Evolutionary conservation across 345 rosid species (phyloP).

Genomic region (Corchorus capsularis): DNA sequence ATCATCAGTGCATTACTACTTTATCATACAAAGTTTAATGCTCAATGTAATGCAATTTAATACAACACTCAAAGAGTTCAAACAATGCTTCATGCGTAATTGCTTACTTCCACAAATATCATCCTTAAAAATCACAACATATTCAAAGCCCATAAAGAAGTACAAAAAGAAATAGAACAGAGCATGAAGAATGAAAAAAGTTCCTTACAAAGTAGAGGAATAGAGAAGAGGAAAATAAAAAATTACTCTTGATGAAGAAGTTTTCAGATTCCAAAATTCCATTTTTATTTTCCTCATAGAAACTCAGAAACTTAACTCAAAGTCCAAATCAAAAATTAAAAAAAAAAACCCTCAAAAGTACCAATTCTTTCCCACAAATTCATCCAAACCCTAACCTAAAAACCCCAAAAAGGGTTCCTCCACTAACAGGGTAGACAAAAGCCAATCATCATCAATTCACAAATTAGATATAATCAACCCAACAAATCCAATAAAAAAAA

Average conservation of each 20-base stretch:
- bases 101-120: neutral
- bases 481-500: neutral
- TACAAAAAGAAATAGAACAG: neutral
- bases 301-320: neutral
- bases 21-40: neutral
- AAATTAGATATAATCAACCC: conserved; percentile 4
- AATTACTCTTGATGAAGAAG: neutral
- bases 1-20: neutral
- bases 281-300: neutral
- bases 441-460: neutral
- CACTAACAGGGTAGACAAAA: neutral
- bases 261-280: conserved; percentile 10
- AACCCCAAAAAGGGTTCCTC: conserved; percentile 13
- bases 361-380: neutral
- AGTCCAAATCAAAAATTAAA: neutral
- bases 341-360: neutral
- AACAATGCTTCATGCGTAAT: neutral
- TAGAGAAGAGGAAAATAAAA: neutral
- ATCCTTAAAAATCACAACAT: neutral
- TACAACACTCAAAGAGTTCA: neutral
- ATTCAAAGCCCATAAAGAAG: neutral
- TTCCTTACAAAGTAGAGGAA: neutral
- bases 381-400: conserved; percentile 13
- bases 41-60: neutral
- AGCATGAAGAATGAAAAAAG: neutral